Conservation (phyloP, 1,139 yeast genomes). For the Pichia sp. region DNA sequence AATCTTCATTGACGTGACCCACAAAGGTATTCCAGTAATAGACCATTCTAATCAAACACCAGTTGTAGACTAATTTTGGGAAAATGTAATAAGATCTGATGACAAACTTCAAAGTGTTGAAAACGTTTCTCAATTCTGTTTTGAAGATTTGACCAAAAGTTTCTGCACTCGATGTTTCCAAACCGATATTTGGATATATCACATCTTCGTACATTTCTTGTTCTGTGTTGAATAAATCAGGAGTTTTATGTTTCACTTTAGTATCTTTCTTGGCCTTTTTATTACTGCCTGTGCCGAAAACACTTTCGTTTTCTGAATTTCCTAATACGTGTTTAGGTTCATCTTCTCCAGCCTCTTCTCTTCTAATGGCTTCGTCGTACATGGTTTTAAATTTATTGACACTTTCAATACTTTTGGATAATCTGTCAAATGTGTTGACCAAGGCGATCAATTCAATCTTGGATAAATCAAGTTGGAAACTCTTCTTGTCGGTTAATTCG, state of each 20-base stretch:
- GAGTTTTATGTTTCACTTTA: conserved; percentile 12
- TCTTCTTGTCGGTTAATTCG: conserved; percentile 56
- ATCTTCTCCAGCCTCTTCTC: conserved; percentile 27
- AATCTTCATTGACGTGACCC: conserved; percentile 43
- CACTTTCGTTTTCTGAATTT: not conserved
- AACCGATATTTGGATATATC: conserved; percentile 19
- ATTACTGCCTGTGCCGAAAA: not conserved
- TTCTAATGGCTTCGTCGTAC: conserved; percentile 38
- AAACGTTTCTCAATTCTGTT: conserved; percentile 55
- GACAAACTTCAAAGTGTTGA: conserved; percentile 67
- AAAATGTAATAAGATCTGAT: conserved; percentile 64
- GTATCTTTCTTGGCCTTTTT: not conserved
- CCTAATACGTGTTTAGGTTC: not conserved
- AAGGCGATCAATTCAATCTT: conserved; percentile 89
- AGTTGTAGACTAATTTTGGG: conserved; percentile 60
- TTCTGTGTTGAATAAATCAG: conserved; percentile 15
- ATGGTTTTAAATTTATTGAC: conserved; percentile 66
- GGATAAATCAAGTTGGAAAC: conserved; percentile 51
- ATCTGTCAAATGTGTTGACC: conserved; percentile 87
- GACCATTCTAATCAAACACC: conserved; percentile 47
- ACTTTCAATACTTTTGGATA: conserved; percentile 79
- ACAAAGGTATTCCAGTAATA: conserved; percentile 73
- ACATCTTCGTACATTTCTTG: conserved; percentile 22
- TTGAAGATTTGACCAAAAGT: conserved; percentile 42
- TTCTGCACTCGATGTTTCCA: conserved; percentile 4